Conservation (phyloP, 345 rosid genomes). For the Ceriops tagal region DNA sequence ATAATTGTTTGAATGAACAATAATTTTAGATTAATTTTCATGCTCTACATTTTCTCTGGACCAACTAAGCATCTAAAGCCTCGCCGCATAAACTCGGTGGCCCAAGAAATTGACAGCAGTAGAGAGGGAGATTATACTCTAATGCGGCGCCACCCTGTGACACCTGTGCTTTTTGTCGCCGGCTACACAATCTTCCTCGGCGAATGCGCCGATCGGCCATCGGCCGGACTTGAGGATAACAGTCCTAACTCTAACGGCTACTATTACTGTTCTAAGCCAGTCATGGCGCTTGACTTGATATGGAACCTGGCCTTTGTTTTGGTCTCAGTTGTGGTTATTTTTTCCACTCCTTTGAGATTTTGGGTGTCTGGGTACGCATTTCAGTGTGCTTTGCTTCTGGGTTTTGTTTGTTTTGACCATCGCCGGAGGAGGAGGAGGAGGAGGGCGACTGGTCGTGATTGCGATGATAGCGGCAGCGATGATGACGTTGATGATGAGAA, state of each 20-base stretch:
- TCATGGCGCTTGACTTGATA: conserved; percentile 53
- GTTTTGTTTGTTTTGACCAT: conserved; percentile 28
- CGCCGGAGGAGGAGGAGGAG: conserved; percentile 15
- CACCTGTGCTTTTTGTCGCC: no score
- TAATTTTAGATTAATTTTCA: no score
- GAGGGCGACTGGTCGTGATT: neutral
- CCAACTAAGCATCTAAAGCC: no score
- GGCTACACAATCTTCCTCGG: neutral
- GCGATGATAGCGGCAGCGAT: neutral
- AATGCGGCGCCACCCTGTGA: neutral
- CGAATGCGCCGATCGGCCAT: conserved; percentile 10
- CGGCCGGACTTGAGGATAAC: neutral
- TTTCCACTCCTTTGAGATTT: conserved; percentile 36
- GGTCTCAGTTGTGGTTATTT: conserved; percentile 37
- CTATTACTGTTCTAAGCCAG: conserved; percentile 41
- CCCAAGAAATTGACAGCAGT: neutral
- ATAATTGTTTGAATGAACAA: no score
- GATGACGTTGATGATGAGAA: neutral
- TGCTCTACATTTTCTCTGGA: no score
- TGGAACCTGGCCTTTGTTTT: conserved; percentile 63
- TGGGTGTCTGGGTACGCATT: conserved; percentile 46
- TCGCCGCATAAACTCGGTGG: neutral
- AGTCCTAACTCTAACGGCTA: neutral
- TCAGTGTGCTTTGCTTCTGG: conserved; percentile 41
- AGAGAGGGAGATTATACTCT: neutral